Base-by-base conservation (phyloP, 257 asterid genomes). In the Leonotis leonurus region DNA sequence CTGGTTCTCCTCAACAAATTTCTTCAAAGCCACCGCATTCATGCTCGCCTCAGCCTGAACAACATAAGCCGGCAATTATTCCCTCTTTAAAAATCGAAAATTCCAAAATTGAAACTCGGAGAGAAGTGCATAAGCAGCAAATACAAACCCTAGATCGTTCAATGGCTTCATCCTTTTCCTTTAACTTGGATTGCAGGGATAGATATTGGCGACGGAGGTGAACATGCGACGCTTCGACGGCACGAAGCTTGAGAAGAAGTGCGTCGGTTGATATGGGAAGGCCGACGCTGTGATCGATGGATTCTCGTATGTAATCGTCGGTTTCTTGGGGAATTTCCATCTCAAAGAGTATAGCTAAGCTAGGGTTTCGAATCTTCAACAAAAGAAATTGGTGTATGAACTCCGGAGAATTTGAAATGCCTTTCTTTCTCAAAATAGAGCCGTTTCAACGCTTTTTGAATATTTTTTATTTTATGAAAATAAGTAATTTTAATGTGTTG, bases 1-100 rank as follows among this genome's bases (percentile, higher is more conserved):
- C 83, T 89, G 90, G 61, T 93, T 93, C 77, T 89, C 99, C 69
- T 87, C 97, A 66, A 93, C 96, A 53, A 89, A 93, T 64, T 83
- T 87, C 89, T 90, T 89, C 81, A 93, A 41, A 2, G 97, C 99
- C 75, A 76, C 75, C 1, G 97, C 99, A 70, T 84, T 93, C 95
- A 93, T 71, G 75, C 81, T 82, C 24, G 97, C 78, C 70, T 93
- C 99, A 6, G 96, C 89, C 97, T 92, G 67, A 36, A 67, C 26
- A 10, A 33, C 41, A 18, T 43, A 48, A 24, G 17, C 35, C 9
- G 20, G 60, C 63, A 48, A 22, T 14, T 5, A 5, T 43, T 53
- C 54, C 24, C n/a, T n/a, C n/a, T 27, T 54, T 7, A 54, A 51
- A 27, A 43, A 44, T 51, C 29, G 52, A 26, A 59, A 57, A 36